Evolutionary conservation across 2,329 filamentous ascomycete genomes (phyloP).

Genomic region (Neopestalotiopsis sp.): DNA sequence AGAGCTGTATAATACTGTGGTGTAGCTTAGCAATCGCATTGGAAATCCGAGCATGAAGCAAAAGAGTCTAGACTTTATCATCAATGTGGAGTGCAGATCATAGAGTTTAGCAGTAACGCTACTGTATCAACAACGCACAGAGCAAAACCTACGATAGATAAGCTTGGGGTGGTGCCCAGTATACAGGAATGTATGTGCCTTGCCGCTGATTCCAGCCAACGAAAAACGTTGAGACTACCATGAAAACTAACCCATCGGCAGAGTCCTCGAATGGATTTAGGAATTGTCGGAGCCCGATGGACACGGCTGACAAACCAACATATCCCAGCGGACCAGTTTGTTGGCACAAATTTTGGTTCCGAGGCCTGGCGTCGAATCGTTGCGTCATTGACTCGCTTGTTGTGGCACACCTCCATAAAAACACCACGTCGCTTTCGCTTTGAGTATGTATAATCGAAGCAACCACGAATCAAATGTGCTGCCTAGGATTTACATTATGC

Average conservation of each 20-base stretch:
- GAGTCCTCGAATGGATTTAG: neutral
- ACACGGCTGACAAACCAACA: neutral
- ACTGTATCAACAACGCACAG: neutral
- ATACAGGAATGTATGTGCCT: neutral
- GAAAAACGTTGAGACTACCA: neutral
- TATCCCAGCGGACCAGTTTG: neutral
- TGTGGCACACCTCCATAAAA: neutral
- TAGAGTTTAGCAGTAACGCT: neutral
- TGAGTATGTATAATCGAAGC: neutral
- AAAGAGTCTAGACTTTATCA: neutral
- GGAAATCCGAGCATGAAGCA: neutral
- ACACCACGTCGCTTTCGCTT: neutral
- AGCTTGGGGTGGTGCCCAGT: neutral
- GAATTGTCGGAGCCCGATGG: neutral
- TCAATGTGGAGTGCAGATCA: slow-evolving; percentile 1
- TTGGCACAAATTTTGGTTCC: neutral
- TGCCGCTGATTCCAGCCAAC: neutral
- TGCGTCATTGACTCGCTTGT: slow-evolving; percentile 7
- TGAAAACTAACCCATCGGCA: neutral
- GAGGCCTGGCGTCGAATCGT: neutral
- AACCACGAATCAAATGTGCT: slow-evolving; percentile 3
- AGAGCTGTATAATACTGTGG: neutral
- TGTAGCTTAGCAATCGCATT: neutral
- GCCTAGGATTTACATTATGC: neutral
- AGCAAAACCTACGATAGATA: neutral